Base-by-base conservation (phyloP, 2,329 filamentous ascomycete species). In the Fusarium phyllophilum region DNA sequence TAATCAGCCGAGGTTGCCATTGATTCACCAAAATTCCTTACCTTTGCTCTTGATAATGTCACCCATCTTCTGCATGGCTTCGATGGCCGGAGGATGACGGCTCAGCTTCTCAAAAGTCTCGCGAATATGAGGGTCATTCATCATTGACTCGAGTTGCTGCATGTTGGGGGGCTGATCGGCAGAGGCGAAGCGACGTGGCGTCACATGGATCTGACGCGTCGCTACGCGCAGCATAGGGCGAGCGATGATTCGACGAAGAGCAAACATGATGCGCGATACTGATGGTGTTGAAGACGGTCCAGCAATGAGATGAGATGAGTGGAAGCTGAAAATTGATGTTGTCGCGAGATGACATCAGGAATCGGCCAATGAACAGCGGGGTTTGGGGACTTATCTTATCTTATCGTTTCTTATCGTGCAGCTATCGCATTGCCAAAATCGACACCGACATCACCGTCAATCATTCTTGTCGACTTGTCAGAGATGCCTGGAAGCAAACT, bases 51-150 rank as follows among this genome's bases (percentile, higher is more conserved):
- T 74, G 24, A 76, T 70, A 2, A 76, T 63, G 1, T 76, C 71
- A 1, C 68, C 74, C 62, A 76, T 52, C 31, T 55, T 76, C 17
- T 76, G 68, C 74, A 76, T 72, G 12, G 73, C 73, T 0, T 34
- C 45, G 4, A 76, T 76, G 2, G 73, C 73, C 26, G 73, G 74
- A 10, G 74, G 74, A 33, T 76, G 71, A 13, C 71, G 71, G 24
- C 70, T 70, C 15, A 76, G 39, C 59, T 76, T 75, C 71, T 75
- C 71, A 10, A 76, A 70, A 2, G 74, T 73, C 26, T 75, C 73
- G 13, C 70, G 62, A 41, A 76, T 55, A 33, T 60, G 59, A 39
- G 74, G 74, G 51, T 75, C 74, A 42, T 76, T 72, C 73, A 75
- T 76, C 63, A 75, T 75, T 22, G 70, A 54, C 36, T 76, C 68